A percentile compares a stretch with the other conserved stretches of the same genome.
These are phyloP conservation scores for Aspergillus latus DNA, from an alignment of 2,329 filamentous ascomycete genomes.

Conservation along the genomic window DNA sequence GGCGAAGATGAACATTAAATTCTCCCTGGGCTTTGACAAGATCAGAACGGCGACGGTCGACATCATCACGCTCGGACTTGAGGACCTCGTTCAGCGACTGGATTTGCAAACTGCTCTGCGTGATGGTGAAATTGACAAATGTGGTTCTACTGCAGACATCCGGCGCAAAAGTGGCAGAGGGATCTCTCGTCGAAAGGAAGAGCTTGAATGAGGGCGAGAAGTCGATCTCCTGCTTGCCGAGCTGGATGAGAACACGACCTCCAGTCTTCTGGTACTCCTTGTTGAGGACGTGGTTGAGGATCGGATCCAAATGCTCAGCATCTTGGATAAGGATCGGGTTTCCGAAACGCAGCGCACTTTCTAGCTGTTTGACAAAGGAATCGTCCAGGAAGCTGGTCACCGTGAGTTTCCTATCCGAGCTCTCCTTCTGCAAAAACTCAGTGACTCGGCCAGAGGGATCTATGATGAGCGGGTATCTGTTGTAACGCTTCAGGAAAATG, in stretches of 20 bases:
- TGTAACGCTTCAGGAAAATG: slow-evolving; percentile 95
- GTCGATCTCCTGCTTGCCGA: slow-evolving; percentile 98
- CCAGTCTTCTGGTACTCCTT: slow-evolving; percentile 99
- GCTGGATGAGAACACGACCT: slow-evolving; percentile 94
- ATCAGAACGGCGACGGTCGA: slow-evolving; percentile 93
- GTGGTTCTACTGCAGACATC: slow-evolving; percentile 98
- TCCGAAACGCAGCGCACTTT: slow-evolving; percentile 94
- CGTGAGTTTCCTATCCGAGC: slow-evolving; percentile 87
- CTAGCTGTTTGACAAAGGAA: slow-evolving; percentile 95
- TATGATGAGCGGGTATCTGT: slow-evolving; percentile 96
- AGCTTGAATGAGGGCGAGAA: slow-evolving; percentile 96
- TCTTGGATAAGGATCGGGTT: slow-evolving; percentile 99
- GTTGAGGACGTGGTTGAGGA: slow-evolving; percentile 97
- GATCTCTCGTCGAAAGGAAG: slow-evolving; percentile 92
- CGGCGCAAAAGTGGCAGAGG: slow-evolving; percentile 90
- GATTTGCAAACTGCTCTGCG: slow-evolving; percentile 96
- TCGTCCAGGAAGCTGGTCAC: slow-evolving; percentile 98
- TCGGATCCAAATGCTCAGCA: slow-evolving; percentile 93
- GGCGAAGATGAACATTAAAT: slow-evolving; percentile 96
- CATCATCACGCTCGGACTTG: slow-evolving; percentile 94
- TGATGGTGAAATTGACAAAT: slow-evolving; percentile 99
- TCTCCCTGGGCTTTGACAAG: slow-evolving; percentile 98
- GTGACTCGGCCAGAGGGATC: slow-evolving; percentile 93
- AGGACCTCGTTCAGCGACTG: slow-evolving; percentile 97
- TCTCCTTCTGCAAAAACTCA: slow-evolving; percentile 93